These are phyloP conservation scores for Bretziella fagacearum DNA, from an alignment of 2,329 filamentous ascomycete species.

Conservation along the genomic window DNA sequence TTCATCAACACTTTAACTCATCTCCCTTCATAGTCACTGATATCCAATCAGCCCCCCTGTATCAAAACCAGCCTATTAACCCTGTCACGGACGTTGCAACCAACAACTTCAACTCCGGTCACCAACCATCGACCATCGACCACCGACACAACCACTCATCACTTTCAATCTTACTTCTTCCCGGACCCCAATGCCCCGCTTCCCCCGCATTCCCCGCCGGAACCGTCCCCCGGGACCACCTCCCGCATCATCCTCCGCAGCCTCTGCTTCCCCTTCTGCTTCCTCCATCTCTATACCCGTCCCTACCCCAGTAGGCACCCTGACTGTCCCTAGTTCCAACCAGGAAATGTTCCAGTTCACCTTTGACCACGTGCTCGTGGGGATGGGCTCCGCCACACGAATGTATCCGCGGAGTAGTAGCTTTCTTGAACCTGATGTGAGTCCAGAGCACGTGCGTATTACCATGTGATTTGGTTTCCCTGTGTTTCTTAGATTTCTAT, in stretches of 20 bases:
- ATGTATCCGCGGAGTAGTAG: constrained; percentile 18
- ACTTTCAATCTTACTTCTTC: neutral
- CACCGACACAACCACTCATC: neutral
- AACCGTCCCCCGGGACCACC: neutral
- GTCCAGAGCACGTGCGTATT: constrained; percentile 7
- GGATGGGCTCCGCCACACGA: constrained; percentile 8
- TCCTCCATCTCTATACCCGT: neutral
- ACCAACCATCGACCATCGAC: too few relatives aligned
- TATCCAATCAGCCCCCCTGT: too few relatives aligned
- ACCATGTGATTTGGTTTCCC: neutral
- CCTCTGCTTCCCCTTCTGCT: neutral
- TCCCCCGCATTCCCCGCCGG: neutral
- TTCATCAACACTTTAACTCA: too few relatives aligned
- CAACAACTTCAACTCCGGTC: too few relatives aligned
- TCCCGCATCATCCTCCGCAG: neutral
- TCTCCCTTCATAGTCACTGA: too few relatives aligned
- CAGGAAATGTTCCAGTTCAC: constrained; percentile 20
- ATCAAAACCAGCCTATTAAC: too few relatives aligned
- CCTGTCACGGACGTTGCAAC: too few relatives aligned
- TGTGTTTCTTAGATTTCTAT: neutral
- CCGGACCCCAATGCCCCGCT: constrained; percentile 1
- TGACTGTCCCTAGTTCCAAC: too few relatives aligned
- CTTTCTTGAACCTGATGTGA: constrained; percentile 22
- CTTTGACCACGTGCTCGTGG: constrained; percentile 18
- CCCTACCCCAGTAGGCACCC: too few relatives aligned